phyloP scores from a whole-genome alignment of 2,329 filamentous ascomycete genomes.

The Paramyrothecium roridum region DNA sequence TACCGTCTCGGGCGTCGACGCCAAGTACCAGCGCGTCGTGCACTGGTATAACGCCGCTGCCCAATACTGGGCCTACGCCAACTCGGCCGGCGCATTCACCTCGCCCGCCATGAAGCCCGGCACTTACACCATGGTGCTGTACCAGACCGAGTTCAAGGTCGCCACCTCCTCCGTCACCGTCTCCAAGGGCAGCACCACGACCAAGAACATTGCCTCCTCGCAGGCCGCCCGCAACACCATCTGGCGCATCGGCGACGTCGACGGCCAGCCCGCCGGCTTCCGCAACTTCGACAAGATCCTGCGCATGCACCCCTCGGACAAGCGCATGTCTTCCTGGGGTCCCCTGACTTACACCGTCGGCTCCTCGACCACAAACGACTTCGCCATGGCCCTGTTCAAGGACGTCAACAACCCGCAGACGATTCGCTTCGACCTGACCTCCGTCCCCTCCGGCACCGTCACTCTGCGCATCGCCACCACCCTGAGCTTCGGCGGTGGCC shows the following conservation, averaged over 20 bases:
- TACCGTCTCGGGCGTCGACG: slow-evolving; percentile 54
- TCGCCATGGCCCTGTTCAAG: slow-evolving; percentile 67
- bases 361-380: slow-evolving; percentile 44
- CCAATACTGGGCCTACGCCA: slow-evolving; percentile 64
- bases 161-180: slow-evolving; percentile 47
- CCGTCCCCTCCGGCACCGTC: slow-evolving; percentile 44
- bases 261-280: slow-evolving; percentile 62
- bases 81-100: slow-evolving; percentile 53
- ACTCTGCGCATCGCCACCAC: slow-evolving; percentile 66
- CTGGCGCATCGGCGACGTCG: slow-evolving; percentile 64
- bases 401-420: slow-evolving; percentile 55
- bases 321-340: slow-evolving; percentile 60
- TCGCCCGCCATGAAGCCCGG: slow-evolving; percentile 66
- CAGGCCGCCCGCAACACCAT: slow-evolving; percentile 48
- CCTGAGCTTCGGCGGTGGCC: slow-evolving; percentile 55
- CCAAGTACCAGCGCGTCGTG: slow-evolving; percentile 52
- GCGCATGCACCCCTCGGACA: slow-evolving; percentile 66
- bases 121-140: slow-evolving; percentile 66
- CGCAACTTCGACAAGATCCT: slow-evolving; percentile 64
- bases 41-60: slow-evolving; percentile 63
- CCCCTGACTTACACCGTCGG: slow-evolving; percentile 61
- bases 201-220: slow-evolving; percentile 46
- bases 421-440: slow-evolving; percentile 55
- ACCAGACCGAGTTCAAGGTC: slow-evolving; percentile 56
- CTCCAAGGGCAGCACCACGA: slow-evolving; percentile 43